Evolutionary conservation across 1,284 basidiomycete genomes (phyloP).

Genomic region (Apiotrichum gamsii): DNA sequence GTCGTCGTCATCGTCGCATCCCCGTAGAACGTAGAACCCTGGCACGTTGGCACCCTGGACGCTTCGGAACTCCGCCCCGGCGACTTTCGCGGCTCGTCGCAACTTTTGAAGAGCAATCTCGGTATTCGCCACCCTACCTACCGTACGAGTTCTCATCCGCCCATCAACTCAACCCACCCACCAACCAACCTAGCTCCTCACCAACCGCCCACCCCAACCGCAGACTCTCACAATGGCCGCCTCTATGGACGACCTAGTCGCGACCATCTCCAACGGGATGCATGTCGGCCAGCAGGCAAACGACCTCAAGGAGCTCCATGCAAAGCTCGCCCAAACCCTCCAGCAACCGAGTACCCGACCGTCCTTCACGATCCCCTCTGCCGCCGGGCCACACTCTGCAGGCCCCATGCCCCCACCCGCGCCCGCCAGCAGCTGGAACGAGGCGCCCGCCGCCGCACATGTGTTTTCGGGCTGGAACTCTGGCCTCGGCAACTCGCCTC

Average conservation of each 20-base stretch:
- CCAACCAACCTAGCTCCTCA: neutral
- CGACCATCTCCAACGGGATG: constrained; percentile 31
- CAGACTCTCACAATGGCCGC: constrained; percentile 13
- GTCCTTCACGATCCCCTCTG: constrained; percentile 25
- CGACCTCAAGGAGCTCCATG: constrained; percentile 36
- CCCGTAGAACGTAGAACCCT: too few species aligned
- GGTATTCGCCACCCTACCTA: neutral
- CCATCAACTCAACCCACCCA: too few species aligned
- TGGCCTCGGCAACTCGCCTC: constrained; percentile 22
- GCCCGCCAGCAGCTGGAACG: constrained; percentile 43
- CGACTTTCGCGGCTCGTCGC: neutral
- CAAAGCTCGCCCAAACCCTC: constrained; percentile 30
- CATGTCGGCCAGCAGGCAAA: constrained; percentile 39
- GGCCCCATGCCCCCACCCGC: constrained; percentile 37
- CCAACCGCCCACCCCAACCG: too few species aligned
- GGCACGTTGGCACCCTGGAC: too few species aligned
- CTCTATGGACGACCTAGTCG: constrained; percentile 41
- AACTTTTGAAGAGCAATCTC: neutral
- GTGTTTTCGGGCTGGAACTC: constrained; percentile 8
- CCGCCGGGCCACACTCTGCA: constrained; percentile 13
- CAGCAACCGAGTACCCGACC: constrained; percentile 20
- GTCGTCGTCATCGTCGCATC: too few species aligned
- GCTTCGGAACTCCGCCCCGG: neutral
- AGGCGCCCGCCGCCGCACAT: constrained; percentile 12
- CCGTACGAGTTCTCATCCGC: too few species aligned